Percentiles rank a stretch among this genome's conserved stretches.
Conservation (phyloP, 73 alveolate genomes). For the Paramecium bursaria region DNA sequence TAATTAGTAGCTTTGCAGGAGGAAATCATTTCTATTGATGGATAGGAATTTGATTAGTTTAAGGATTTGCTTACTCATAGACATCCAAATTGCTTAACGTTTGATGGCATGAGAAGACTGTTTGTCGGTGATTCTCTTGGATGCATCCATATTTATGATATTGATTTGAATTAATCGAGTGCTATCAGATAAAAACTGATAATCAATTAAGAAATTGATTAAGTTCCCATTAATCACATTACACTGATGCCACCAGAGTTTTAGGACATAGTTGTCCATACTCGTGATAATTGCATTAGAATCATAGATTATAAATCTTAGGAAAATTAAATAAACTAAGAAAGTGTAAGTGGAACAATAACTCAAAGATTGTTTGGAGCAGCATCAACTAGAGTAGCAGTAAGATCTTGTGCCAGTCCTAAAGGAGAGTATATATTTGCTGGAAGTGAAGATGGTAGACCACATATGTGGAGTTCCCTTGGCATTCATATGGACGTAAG, state of each 20-base stretch:
- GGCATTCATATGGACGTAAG: constrained; percentile 81
- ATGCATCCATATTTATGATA: constrained; percentile 84
- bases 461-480: constrained; percentile 88
- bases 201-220: constrained; percentile 86
- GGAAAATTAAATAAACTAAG: constrained; percentile 40
- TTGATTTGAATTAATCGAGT: constrained; percentile 74
- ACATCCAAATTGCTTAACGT: constrained; percentile 92
- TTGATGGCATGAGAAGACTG: constrained; percentile 86
- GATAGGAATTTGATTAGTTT: constrained; percentile 56
- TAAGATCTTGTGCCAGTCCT: constrained; percentile 88
- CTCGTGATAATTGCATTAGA: constrained; percentile 96
- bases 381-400: constrained; percentile 79
- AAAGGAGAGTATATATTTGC: constrained; percentile 93
- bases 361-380: constrained; percentile 93
- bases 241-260: constrained; percentile 83
- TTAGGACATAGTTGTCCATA: constrained; percentile 85
- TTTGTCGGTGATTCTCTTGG: constrained; percentile 97
- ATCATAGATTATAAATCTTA: constrained; percentile 85
- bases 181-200: constrained; percentile 81
- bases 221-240: constrained; percentile 89
- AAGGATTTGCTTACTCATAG: constrained; percentile 79
- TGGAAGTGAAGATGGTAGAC: constrained; percentile 97
- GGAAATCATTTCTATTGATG: constrained; percentile 74
- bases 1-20: constrained; percentile 67
- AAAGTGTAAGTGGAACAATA: constrained; percentile 23